Evolutionary conservation across 805 yeast species (phyloP), one percentile per base, ranked within the genome.

Genomic region (Wickerhamomyces queroliae): DNA sequence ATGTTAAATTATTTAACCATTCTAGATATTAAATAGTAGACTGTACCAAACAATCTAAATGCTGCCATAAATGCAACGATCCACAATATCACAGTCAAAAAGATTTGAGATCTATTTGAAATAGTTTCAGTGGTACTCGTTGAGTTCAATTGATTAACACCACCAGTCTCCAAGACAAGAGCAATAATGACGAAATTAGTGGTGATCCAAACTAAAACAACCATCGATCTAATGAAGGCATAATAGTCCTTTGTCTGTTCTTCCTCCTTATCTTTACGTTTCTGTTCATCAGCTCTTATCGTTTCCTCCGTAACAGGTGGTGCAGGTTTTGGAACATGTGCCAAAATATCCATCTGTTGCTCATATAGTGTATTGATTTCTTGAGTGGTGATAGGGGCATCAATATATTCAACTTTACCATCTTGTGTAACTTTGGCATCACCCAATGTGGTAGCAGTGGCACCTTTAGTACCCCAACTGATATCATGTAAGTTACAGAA

Each of bases 381-480:
- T 36, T 70, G 74, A 21, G 72, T 70, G 3, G 85, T 80, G 2
- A 90, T 86, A 8, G 96, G 95, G 24, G 83, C 74, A 47, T 76
- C 83, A 56, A 79, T 70, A 23, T 51, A 55, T 46, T 80, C 83
- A 39, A 80, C 72, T 44, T 79, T 78, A 49, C 84, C 88, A 40
- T 73, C 78, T 38, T 69, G 74, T 29, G 73, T 70, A 3, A 86
- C 72, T 52, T 82, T 85, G 19, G 95, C 96, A 33, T 82, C 79
- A 44, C 97, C 98, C 52, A 93, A 70, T 75, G 95, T 63, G 68
- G 76, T 56, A 68, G 78, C 57, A 34, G 78, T 72, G 37, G 81
- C 87, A 35, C 95, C 96, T 60, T 90, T 87, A 4, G 96, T 91
- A 59, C 98, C 98, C 98, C 98, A 91, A 7, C 96, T 85, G 35